Evolutionary conservation across 441 rosid genomes (phyloP).

Genomic region (Eruca vesicaria): DNA sequence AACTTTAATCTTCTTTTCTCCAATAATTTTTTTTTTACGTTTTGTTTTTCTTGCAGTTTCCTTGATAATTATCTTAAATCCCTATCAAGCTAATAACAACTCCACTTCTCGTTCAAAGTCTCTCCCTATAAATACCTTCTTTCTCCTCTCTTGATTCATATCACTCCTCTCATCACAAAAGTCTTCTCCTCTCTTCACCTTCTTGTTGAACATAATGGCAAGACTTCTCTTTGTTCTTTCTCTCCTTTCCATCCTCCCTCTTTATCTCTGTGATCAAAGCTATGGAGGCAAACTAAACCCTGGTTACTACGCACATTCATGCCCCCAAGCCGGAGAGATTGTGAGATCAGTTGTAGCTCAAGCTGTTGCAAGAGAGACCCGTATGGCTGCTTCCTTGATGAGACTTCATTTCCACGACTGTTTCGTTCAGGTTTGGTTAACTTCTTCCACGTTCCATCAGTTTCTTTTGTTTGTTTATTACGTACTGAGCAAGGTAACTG

Average conservation of each 20-base stretch:
- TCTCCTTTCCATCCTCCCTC: conserved; percentile 47
- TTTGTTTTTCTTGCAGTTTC: background rate
- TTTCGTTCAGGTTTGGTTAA: conserved; percentile 55
- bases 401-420: conserved; percentile 96
- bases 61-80: background rate
- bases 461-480: background rate
- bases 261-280: conserved; percentile 36
- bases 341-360: conserved; percentile 68
- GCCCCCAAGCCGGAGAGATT: conserved; percentile 67
- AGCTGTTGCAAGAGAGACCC: conserved; percentile 72
- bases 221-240: conserved; percentile 36
- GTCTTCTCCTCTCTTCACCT: conserved; percentile 15
- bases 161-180: conserved; percentile 26
- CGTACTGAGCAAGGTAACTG: background rate
- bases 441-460: background rate
- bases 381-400: conserved; percentile 88
- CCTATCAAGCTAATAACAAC: conserved; percentile 38
- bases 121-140: conserved; percentile 25
- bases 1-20: conserved; percentile 5
- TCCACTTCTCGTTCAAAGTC: conserved; percentile 29
- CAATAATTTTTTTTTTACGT: background rate
- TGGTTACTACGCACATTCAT: conserved; percentile 67
- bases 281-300: conserved; percentile 57
- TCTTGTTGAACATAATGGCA: conserved; percentile 35
- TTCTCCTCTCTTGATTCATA: conserved; percentile 26